phyloP scores from a whole-genome alignment of 257 asterid genomes.

The Solanum virginianum region DNA sequence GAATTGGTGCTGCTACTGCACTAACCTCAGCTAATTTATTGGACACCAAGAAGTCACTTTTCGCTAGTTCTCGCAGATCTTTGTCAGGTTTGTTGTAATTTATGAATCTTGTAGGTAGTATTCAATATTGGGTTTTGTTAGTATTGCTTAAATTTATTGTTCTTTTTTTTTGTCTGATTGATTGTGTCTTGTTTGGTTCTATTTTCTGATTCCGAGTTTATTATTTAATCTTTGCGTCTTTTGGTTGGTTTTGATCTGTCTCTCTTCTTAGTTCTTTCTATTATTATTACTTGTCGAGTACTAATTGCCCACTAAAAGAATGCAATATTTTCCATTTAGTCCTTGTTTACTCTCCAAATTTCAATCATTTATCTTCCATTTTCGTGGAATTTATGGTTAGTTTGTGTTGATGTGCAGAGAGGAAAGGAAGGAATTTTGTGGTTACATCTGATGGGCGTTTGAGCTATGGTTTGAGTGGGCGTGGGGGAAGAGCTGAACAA shows the following conservation, averaged over 20 bases:
- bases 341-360: neutral
- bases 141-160: neutral
- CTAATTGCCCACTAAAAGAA: neutral
- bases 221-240: neutral
- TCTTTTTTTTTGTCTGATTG: neutral
- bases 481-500: conserved; percentile 12
- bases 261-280: neutral
- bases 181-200: neutral
- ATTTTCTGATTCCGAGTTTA: neutral
- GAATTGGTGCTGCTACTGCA: conserved; percentile 38
- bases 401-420: conserved; percentile 21
- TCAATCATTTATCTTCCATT: neutral
- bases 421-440: conserved; percentile 19
- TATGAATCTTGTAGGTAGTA: neutral
- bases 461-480: conserved; percentile 16
- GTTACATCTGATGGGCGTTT: conserved; percentile 30
- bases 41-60: conserved; percentile 9
- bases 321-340: neutral
- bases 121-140: neutral
- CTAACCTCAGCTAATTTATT: conserved; percentile 27
- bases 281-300: no score
- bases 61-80: conserved; percentile 19
- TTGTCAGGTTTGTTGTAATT: conserved; percentile 23
- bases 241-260: neutral
- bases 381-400: neutral